These are phyloP conservation scores for Mycena maculata DNA, from an alignment of 768 basidiomycete species.

Conservation along the genomic window DNA sequence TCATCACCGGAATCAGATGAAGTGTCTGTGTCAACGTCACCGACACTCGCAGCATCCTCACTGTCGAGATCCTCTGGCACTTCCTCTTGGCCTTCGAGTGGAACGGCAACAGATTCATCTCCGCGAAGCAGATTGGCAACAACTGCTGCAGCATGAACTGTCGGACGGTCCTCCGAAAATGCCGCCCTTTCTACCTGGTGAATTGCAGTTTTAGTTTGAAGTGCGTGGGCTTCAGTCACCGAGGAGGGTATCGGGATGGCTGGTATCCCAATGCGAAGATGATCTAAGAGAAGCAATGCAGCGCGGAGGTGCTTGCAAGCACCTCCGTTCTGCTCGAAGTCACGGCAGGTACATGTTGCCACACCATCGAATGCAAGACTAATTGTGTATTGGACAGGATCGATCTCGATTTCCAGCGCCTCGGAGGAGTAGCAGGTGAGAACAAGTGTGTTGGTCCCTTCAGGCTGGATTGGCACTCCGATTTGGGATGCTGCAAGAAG, in stretches of 20 bases:
- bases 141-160: neutral
- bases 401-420: neutral
- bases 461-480: neutral
- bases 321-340: slow-evolving; percentile 30
- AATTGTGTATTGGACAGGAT: slow-evolving; percentile 8
- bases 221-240: neutral
- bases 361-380: neutral
- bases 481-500: neutral
- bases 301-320: slow-evolving; percentile 40
- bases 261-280: neutral
- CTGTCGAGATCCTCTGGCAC: neutral
- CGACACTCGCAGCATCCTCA: neutral
- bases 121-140: neutral
- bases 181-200: neutral
- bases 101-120: neutral
- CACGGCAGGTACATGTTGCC: slow-evolving; percentile 24
- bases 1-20: neutral
- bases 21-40: neutral
- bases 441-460: neutral
- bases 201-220: neutral
- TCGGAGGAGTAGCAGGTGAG: slow-evolving; percentile 18
- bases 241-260: neutral
- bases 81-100: neutral
- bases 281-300: too few relatives aligned
- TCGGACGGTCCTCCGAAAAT: neutral